Evolutionary conservation across 371 early-diverging fungal genomes (phyloP), one percentile per base, ranked within the genome.

Genomic region (Mucor sp.): DNA sequence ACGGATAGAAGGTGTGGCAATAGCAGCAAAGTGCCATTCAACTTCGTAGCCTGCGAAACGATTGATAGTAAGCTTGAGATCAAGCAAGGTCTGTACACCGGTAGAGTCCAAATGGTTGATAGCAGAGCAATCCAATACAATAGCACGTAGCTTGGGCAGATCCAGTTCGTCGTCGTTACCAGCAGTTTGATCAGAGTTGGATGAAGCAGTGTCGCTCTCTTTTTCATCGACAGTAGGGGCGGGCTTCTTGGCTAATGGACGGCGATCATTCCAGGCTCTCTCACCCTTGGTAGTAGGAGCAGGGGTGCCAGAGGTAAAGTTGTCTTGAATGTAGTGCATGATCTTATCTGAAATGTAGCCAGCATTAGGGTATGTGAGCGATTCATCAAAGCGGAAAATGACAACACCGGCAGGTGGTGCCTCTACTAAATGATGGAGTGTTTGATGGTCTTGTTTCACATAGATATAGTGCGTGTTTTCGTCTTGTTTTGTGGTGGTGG

Each of bases 281-380:
- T 71, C 63, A 11, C 71, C 67, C 28, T 71, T 71, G 1, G 50
- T 67, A 5, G 19, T 66, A 15, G 63, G 63, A 37, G 67, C 37
- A 9, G 71, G 65, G 0, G 60, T 14, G 6, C 67, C 63, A 43
- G 76, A 72, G 19, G 59, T 19, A 30, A 65, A 57, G 19, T 67
- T 71, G n/a, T 66, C 67, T 67, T 71, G 50, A 17, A 66, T 71
- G 44, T 79, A 74, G 0, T 72, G 58, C 50, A 77, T 68, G 21
- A 84, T 66, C 30, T 70, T 72, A 30, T 77, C 75, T 14, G 74
- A 67, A 25, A 84, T 37, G 72, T 70, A 88, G 28, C 73, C 50
- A 12, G 87, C 71, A 72, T 91, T 91, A 25, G 89, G 90, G 66
- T 87, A 91, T 6, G 86, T 84, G 15, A 91, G 62, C 6, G 87